Evolutionary conservation across 2,329 filamentous ascomycete genomes (phyloP), one percentile per base, ranked within the genome.

Genomic region (Colletotrichum liriopes): DNA sequence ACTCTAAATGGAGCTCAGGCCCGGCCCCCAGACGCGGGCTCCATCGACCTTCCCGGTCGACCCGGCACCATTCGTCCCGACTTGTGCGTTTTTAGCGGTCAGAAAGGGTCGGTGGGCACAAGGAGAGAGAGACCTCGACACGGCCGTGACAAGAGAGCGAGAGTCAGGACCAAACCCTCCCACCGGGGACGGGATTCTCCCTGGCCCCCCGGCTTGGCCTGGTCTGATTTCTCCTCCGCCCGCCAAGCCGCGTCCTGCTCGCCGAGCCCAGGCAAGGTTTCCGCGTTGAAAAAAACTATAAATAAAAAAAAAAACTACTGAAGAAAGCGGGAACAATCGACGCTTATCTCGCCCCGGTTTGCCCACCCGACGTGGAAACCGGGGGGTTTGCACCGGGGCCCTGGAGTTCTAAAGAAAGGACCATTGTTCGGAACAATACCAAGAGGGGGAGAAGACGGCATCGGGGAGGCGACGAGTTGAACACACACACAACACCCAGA

Each of bases 1-100:
- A 55, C 52, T 23, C 52, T 55, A 55, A 55, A 55, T 32, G 52
- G 32, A 55, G 52, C 52, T 37, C 32, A 55, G 52, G 14, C 32
- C 29, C 52, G 14, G 52, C 20, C 18, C 18, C 35, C 8, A 11
- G 16, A 29, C 8, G 26, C 49, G 8, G 26, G 49, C 12, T 26
- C 20, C 8, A n/a, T 32, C 18, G 51, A 32, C 29, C 51, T 35
- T 18, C 51, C 18, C 26, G 18, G 9, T 18, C 23, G 7, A 32
- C 16, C 49, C 49, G 16, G 49, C 26, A 32, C 49, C 23, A 18
- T 52, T 52, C 49, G 26, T 52, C 49, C 49, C 26, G 49, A 32
- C 26, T 52, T 32, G 26, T 52, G 23, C 26, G 11, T 52, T 52
- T 26, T 26, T 52, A 23, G 16, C 26, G 49, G 49, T 16, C 9